Evolutionary conservation across 1,284 basidiomycete species (phyloP).

Genomic region (Heterobasidion annosum): DNA sequence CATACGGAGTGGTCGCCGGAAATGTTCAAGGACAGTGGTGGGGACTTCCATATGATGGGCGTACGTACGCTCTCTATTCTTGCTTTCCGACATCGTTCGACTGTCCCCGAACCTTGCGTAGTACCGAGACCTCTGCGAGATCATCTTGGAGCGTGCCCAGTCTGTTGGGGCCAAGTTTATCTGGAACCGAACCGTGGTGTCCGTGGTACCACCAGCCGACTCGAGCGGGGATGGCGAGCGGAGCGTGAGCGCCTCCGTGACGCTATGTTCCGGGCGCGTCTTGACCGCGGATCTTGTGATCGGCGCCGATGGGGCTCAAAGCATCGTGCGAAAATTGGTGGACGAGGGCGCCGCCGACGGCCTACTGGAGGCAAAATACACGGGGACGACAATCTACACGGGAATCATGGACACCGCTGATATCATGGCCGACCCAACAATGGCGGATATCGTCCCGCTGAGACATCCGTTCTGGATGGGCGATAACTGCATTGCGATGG

Average conservation of each 20-base stretch:
- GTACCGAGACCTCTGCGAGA: not conserved
- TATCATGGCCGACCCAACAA: constrained; percentile 41
- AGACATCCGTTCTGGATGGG: constrained; percentile 38
- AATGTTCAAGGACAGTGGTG: not conserved
- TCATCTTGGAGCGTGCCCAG: not conserved
- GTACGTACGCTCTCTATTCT: not conserved
- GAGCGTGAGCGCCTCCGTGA: constrained; percentile 12
- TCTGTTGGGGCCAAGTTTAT: not conserved
- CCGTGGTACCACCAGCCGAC: not conserved
- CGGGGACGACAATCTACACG: constrained; percentile 46
- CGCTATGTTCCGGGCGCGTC: constrained; percentile 26
- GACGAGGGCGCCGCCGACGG: constrained; percentile 18
- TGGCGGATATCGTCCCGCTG: constrained; percentile 27
- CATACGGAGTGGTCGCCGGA: not conserved
- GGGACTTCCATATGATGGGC: not conserved
- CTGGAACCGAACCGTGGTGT: not conserved
- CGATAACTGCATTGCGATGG: constrained; percentile 30
- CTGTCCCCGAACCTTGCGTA: not conserved
- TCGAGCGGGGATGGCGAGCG: no score
- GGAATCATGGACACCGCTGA: constrained; percentile 34
- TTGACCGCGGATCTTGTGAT: constrained; percentile 30
- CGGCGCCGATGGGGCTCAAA: constrained; percentile 40
- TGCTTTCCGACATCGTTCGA: no score
- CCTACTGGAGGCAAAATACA: constrained; percentile 19
- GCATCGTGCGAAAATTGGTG: constrained; percentile 39